Base-by-base conservation (phyloP, 148 eudicot species). In the Pouteria glomerata region DNA sequence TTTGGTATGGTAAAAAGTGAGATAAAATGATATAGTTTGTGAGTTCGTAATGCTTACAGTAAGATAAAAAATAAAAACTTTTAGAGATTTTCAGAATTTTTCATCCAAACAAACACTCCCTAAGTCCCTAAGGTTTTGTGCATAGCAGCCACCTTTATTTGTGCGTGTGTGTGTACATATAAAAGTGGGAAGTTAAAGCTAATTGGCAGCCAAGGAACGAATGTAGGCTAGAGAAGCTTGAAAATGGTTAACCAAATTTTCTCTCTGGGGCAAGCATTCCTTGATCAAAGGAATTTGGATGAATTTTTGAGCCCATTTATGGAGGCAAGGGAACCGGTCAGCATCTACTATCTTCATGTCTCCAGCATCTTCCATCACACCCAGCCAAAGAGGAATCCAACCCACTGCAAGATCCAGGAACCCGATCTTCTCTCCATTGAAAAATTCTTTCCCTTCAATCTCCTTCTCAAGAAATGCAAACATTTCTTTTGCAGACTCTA, bases 351-450 rank as follows among this genome's bases (percentile, higher is more conserved):
- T 47, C 14, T 60, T 73, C 71, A 73, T 77, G 42, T 42, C 63
- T 15, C 80, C 83, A 18, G 50, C 66, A 56, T 77, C 48, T 67
- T 80, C 80, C 70, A 80, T 62, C 16, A 34, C 71, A 21, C 57
- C 50, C 21, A 80, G 75, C 74, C 71, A 63, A 6, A 68, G 5
- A 8, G 83, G 30, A 1, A 73, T 73, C 80, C 80, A 77, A 56
- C 83, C 83, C 27, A 76, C 37, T 4, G 64, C 80, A 8, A 80
- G 41, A 63, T 80, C 83, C 70, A 80, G 10, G 27, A 35, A 76
- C 7, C 82, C 82, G 2, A 71, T 71, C 21, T 61, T 30, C 56
- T 74, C 79, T 27, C 81, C 84, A 1, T 69, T 47, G 47, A 77
- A 77, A 31, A 58, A 81, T 8, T 31, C 57, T 55, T 77, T 69